These are phyloP conservation scores for Cutaneotrichosporon dermatis DNA, from an alignment of 1,284 basidiomycete species.

Conservation along the genomic window DNA sequence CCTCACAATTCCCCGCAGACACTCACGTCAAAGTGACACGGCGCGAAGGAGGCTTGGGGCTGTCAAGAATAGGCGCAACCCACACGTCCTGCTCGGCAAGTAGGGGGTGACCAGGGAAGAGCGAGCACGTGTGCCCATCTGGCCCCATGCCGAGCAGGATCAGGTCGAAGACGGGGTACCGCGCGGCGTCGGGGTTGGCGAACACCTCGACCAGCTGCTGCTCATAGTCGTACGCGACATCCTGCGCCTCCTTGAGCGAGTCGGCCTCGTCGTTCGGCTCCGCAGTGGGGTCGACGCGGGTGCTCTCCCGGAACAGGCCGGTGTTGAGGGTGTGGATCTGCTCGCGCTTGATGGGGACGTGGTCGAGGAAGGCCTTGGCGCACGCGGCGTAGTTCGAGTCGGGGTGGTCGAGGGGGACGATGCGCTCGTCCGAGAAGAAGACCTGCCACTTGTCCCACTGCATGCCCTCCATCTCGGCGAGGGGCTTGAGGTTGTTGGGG, in stretches of 20 bases:
- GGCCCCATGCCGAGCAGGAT: conserved; percentile 90
- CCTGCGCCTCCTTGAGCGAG: conserved; percentile 60
- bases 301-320: conserved; percentile 55
- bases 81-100: conserved; percentile 81
- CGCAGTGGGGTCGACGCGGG: conserved; percentile 34
- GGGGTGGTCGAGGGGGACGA: conserved; percentile 83
- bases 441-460: conserved; percentile 98
- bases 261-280: conserved; percentile 47
- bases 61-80: conserved; percentile 90
- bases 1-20: not conserved
- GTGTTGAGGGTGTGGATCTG: conserved; percentile 86
- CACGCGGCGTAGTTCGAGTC: conserved; percentile 88
- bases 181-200: conserved; percentile 79
- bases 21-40: conserved; percentile 65
- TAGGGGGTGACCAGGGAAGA: conserved; percentile 90
- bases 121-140: conserved; percentile 93
- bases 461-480: conserved; percentile 64
- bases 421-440: conserved; percentile 93
- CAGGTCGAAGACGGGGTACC: conserved; percentile 92
- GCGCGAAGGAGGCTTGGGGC: conserved; percentile 85
- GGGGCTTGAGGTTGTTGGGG: conserved; percentile 72
- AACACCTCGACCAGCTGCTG: conserved; percentile 87
- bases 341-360: conserved; percentile 65
- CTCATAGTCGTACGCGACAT: conserved; percentile 88
- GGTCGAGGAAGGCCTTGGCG: conserved; percentile 70